A percentile compares a stretch with the other conserved stretches of the same genome.
These are phyloP conservation scores for Rosa chinensis DNA, from an alignment of 306 rosid species.

Conservation along the genomic window DNA sequence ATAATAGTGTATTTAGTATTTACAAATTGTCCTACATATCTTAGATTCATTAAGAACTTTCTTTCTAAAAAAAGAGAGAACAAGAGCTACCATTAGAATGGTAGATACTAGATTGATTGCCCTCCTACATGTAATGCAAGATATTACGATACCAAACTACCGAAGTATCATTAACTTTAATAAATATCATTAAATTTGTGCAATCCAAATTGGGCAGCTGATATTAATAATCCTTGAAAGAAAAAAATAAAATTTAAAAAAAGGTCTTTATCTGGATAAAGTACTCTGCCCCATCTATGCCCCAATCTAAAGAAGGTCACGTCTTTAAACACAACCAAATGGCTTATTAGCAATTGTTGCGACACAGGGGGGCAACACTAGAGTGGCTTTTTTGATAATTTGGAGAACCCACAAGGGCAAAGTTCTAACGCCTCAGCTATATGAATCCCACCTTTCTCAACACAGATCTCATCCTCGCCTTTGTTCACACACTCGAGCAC, in stretches of 20 bases:
- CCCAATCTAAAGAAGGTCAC: too few relatives aligned
- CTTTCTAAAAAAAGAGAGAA: not conserved
- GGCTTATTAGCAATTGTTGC: slow-evolving; percentile 19
- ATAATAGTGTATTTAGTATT: not conserved
- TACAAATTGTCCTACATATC: not conserved
- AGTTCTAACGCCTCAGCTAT: slow-evolving; percentile 26
- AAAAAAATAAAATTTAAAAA: too few relatives aligned
- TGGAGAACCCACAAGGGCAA: slow-evolving; percentile 34
- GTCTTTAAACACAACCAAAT: too few relatives aligned
- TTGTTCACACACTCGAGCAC: not conserved
- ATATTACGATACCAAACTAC: too few relatives aligned
- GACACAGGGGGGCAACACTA: not conserved
- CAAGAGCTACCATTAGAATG: not conserved
- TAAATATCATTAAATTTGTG: not conserved
- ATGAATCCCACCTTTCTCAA: slow-evolving; percentile 25
- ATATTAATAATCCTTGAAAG: not conserved
- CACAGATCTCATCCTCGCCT: not conserved
- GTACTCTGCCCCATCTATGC: too few relatives aligned
- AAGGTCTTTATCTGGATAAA: not conserved
- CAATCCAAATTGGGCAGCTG: not conserved
- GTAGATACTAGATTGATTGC: too few relatives aligned
- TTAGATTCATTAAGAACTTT: not conserved
- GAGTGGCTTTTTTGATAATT: slow-evolving; percentile 33
- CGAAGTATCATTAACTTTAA: not conserved
- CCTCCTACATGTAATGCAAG: too few relatives aligned